These are phyloP conservation scores for Saccharomycopsis javanensis DNA, from an alignment of 805 yeast species.

Conservation along the genomic window DNA sequence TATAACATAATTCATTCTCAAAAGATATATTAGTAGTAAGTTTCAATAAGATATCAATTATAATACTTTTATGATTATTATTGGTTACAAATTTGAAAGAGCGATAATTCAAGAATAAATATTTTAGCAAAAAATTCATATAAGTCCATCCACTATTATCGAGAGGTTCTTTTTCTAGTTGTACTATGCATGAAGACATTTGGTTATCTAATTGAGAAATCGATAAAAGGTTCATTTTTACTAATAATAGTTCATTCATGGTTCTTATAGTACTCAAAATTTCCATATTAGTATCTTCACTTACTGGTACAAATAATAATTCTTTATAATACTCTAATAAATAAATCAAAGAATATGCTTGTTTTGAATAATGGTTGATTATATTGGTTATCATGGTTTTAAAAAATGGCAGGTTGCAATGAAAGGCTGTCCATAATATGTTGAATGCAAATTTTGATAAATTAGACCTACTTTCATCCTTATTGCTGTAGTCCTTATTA, in stretches of 20 bases:
- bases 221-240: conserved; percentile 3
- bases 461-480: background rate
- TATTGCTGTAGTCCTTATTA: background rate
- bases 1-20: background rate
- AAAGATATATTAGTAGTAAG: background rate
- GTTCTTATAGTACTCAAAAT: background rate
- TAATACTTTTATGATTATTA: background rate
- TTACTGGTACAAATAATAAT: background rate
- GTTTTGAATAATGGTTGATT: background rate
- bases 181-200: background rate
- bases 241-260: background rate
- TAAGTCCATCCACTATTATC: background rate
- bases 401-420: background rate
- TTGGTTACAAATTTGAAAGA: background rate
- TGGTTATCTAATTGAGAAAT: conserved; percentile 5
- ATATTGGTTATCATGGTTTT: background rate
- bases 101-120: background rate
- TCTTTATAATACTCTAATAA: conserved; percentile 1
- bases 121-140: background rate
- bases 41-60: background rate
- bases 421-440: background rate
- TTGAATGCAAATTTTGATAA: background rate
- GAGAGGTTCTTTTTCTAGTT: background rate
- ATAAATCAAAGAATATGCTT: background rate
- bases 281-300: background rate